Conservation (phyloP, 768 basidiomycete genomes). For the Agaricus blazei region DNA sequence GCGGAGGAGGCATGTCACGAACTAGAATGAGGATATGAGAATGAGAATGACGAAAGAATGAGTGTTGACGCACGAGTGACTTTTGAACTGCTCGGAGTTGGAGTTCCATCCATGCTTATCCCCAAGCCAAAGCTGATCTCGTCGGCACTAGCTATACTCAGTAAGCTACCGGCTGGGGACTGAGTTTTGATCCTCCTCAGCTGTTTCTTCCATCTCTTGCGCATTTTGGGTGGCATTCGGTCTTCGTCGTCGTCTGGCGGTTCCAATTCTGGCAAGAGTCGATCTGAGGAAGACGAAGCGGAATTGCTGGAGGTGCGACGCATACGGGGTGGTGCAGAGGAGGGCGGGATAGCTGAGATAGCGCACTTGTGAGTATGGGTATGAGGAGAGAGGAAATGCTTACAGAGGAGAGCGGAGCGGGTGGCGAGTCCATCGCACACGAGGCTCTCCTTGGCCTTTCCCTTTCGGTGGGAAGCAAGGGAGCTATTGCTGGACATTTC, state of each 20-base stretch:
- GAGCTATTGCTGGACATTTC: slow-evolving; percentile 33
- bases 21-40: not conserved
- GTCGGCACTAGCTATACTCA: not conserved
- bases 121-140: not conserved
- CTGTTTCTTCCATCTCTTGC: slow-evolving; percentile 42
- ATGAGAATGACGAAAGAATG: not conserved
- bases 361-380: not conserved
- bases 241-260: slow-evolving; percentile 24
- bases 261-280: slow-evolving; percentile 13
- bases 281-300: not conserved
- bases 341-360: not conserved
- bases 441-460: slow-evolving; percentile 16
- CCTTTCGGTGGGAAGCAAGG: slow-evolving; percentile 5
- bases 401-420: not conserved
- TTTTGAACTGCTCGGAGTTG: not conserved
- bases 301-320: slow-evolving; percentile 4
- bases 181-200: not conserved
- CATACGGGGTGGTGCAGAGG: not conserved
- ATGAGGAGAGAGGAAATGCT: not conserved
- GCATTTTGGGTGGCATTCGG: slow-evolving; percentile 59
- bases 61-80: not conserved
- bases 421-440: not conserved
- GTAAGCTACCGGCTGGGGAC: not conserved
- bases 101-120: not conserved
- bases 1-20: slow-evolving; percentile 5